Base-by-base conservation (phyloP, 1,284 basidiomycete genomes). In the Volvariella surrecta region DNA sequence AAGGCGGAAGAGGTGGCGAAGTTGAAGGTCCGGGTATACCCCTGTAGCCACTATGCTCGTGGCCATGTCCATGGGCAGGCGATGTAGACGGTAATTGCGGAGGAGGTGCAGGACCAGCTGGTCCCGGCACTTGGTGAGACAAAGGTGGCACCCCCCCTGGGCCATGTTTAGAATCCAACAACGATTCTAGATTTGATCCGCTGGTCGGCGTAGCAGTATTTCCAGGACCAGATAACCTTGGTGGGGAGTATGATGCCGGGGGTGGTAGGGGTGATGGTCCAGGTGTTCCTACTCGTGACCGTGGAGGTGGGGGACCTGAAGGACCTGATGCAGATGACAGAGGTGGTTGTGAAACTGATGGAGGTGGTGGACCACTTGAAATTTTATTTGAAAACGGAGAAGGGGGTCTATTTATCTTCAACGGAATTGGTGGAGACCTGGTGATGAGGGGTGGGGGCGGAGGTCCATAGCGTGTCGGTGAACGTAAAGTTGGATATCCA, bases 391-490 rank as follows among this genome's bases (percentile, higher is more conserved):
- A 13, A 2, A 50, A 32, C 6, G 45, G 37, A 44, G 54, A 43
- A 8, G 38, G 32, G 4, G 48, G 47, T 11, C 24, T 28, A 28
- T 28, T 6, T n/a, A n/a, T n/a, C 24, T 28, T 28, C 24, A 28
- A 28, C 6, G 24, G 24, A 28, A 28, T 28, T 28, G 24, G 24
- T 28, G 24, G 24, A 28, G 24, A 28, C 24, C 24, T 28, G 6
- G 24, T 28, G 11, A 28, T 11, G 11, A 28, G 24, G 24, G 24
- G 24, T 6, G 47, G 47, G 15, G 50, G 47, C 16, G 53, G 52
- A 40, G 53, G 52, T 16, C 55, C 58, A 40, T 57, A 61, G 39
- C 58, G 49, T 11, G 56, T 54, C 2, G 61, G 60, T 24, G 58
- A 58, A 2, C 44, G 44, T 34, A 28, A 11, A 28, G 6, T 28